A percentile compares a stretch with the other conserved stretches of the same genome.
phyloP scores from a whole-genome alignment of 108 stramenopile genomes.

The Mayamaea pseudoterrestris region DNA sequence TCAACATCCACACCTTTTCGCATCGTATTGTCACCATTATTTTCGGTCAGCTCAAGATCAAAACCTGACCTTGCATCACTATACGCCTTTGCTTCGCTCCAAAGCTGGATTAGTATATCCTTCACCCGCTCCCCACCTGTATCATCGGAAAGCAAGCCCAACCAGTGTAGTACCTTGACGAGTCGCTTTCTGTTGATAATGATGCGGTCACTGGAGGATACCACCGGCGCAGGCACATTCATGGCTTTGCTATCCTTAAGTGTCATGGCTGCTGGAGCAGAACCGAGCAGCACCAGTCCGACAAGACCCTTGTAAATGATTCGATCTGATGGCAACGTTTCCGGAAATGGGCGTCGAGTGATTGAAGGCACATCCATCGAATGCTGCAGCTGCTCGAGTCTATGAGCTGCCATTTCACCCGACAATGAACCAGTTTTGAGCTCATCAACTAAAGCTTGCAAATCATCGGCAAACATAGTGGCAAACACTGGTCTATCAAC shows the following conservation, averaged over 20 bases:
- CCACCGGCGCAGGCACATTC: slow-evolving; percentile 47
- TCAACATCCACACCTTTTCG: too few species aligned
- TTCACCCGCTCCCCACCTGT: slow-evolving; percentile 13
- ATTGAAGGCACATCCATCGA: slow-evolving; percentile 37
- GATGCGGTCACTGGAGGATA: slow-evolving; percentile 39
- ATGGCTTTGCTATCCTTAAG: slow-evolving; percentile 50
- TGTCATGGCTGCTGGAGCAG: slow-evolving; percentile 49
- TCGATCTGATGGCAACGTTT: slow-evolving; percentile 59
- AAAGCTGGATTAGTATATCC: slow-evolving; percentile 26
- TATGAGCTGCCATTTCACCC: slow-evolving; percentile 30
- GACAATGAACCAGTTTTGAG: slow-evolving; percentile 31
- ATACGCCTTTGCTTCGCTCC: slow-evolving; percentile 41
- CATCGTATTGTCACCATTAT: too few species aligned
- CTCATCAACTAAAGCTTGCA: slow-evolving; percentile 42
- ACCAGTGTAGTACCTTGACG: slow-evolving; percentile 24
- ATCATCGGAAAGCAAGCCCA: slow-evolving; percentile 17
- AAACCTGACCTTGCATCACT: too few species aligned
- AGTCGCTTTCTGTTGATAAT: slow-evolving; percentile 59
- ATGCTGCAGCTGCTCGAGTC: slow-evolving; percentile 22
- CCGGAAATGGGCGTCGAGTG: slow-evolving; percentile 67
- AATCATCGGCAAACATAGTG: slow-evolving; percentile 54
- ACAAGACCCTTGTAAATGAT: slow-evolving; percentile 52
- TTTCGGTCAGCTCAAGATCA: too few species aligned
- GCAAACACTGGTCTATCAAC: slow-evolving; percentile 40
- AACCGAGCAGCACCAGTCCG: slow-evolving; percentile 51